A percentile compares a stretch with the other conserved stretches of the same genome.
These are phyloP conservation scores for Ilex aquifolium DNA, from an alignment of 257 asterid genomes.

Conservation along the genomic window DNA sequence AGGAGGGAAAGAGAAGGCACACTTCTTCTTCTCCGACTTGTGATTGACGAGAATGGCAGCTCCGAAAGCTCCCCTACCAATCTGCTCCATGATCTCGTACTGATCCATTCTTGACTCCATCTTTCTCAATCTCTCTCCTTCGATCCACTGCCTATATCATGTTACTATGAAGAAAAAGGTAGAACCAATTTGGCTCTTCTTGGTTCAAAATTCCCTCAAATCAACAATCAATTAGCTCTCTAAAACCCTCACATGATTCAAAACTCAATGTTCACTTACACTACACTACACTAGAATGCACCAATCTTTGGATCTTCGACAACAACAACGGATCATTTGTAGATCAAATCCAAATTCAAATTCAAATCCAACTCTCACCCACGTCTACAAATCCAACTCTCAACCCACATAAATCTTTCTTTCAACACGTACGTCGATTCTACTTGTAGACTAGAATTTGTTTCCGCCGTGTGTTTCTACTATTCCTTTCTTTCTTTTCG, in stretches of 20 bases:
- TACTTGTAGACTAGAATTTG: not conserved
- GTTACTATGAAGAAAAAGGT: not conserved
- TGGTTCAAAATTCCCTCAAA: not conserved
- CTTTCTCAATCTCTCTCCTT: slow-evolving; percentile 26
- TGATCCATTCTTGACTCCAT: slow-evolving; percentile 97
- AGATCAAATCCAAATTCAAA: no score
- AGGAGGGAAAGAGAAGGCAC: slow-evolving; percentile 7
- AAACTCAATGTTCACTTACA: not conserved
- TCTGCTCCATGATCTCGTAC: slow-evolving; percentile 99
- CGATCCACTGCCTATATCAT: slow-evolving; percentile 1
- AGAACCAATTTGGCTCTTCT: not conserved
- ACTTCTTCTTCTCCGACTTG: slow-evolving; percentile 83
- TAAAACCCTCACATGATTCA: slow-evolving; percentile 15
- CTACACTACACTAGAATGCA: not conserved
- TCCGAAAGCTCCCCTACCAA: slow-evolving; percentile 99
- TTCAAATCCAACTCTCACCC: no score
- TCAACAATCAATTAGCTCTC: not conserved
- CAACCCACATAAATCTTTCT: no score
- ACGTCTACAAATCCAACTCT: no score
- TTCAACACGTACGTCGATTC: no score
- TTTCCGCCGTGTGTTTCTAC: no score
- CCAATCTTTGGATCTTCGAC: slow-evolving; percentile 19
- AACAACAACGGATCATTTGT: no score
- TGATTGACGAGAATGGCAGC: slow-evolving; percentile 98
- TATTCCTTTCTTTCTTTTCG: no score